Evolutionary conservation across 768 basidiomycete genomes (phyloP), one percentile per base, ranked within the genome.

Genomic region (Naganishia antarctica): DNA sequence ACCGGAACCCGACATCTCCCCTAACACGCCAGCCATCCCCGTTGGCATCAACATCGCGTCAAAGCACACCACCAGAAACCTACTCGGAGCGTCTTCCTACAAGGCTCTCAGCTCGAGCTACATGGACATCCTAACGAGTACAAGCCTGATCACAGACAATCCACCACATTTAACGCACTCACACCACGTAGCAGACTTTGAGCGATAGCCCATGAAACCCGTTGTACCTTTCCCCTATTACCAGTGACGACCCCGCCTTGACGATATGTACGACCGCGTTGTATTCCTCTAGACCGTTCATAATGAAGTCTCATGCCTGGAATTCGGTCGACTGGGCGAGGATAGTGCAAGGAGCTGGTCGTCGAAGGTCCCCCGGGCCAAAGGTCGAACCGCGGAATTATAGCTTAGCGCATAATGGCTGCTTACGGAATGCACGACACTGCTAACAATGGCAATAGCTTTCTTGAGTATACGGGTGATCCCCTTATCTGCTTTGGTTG

Each of bases 101-200:
- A 26, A 57, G 40, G 53, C 31, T 13, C 37, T 57, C 1, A 34
- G 53, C 21, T 40, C 53, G 23, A 57, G 53, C 53, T 57, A 57
- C 53, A 41, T 57, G 53, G 53, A 57, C 53, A 57, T 57, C 53
- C 40, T 57, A 34, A 57, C 34, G 12, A 57, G 53, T 29, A 57
- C 53, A 9, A 57, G 53, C 21, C 13, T 57, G 21, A 57, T 57
- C 37, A 40, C 37, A 3, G 53, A 57, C 53, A 57, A 41, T 18
- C 5, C 43, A 31, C 53, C 53, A 26, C 53, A 57, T 40, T 25
- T 57, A 18, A 25, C 53, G 34, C 53, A 57, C 23, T 57, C 53
- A 41, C 37, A 40, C 26, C 34, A 57, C n/a, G 37, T 37, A 37
- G 23, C 53, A n/a, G 53, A 57, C 34, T 57, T 41, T 57, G 53